Conservation (phyloP, 2,329 filamentous ascomycete species). For the Botrytis hyacinthi region DNA sequence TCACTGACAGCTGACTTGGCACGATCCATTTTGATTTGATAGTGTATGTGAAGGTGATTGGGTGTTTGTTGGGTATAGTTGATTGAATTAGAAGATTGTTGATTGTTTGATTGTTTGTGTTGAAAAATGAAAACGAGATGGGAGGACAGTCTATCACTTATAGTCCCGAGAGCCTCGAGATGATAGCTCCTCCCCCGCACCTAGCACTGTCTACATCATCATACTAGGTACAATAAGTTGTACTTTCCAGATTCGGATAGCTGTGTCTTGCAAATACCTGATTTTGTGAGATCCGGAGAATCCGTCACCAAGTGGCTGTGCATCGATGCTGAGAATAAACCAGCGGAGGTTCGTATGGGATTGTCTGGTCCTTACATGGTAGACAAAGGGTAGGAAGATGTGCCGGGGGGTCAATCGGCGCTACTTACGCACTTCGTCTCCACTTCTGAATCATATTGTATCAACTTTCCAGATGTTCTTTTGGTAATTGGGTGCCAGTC, state of each 20-base stretch:
- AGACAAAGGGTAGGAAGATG: not conserved
- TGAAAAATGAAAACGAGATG: slow-evolving; percentile 6
- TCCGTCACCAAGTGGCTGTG: slow-evolving; percentile 8
- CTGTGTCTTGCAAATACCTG: not conserved
- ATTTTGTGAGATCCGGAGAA: not conserved
- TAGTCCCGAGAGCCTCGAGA: not conserved
- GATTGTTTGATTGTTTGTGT: not conserved
- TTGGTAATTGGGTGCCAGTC: not conserved
- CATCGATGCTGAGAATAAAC: not conserved
- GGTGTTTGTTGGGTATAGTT: slow-evolving; percentile 10
- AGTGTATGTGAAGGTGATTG: not conserved
- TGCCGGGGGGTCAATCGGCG: not conserved
- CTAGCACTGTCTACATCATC: slow-evolving; percentile 6
- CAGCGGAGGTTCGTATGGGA: not conserved
- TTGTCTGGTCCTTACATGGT: not conserved
- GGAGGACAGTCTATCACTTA: not conserved
- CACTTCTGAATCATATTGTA: not conserved
- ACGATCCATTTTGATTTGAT: slow-evolving; percentile 53
- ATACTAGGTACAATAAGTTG: not conserved
- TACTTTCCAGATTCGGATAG: not conserved
- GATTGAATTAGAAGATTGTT: not conserved
- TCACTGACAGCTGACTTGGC: slow-evolving; percentile 60
- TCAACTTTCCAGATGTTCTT: not conserved
- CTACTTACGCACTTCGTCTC: not conserved
- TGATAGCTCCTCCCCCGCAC: not conserved